These are phyloP conservation scores for Dictyostelium brefeldianum DNA, from an alignment of 78 protist species.

Conservation along the genomic window DNA sequence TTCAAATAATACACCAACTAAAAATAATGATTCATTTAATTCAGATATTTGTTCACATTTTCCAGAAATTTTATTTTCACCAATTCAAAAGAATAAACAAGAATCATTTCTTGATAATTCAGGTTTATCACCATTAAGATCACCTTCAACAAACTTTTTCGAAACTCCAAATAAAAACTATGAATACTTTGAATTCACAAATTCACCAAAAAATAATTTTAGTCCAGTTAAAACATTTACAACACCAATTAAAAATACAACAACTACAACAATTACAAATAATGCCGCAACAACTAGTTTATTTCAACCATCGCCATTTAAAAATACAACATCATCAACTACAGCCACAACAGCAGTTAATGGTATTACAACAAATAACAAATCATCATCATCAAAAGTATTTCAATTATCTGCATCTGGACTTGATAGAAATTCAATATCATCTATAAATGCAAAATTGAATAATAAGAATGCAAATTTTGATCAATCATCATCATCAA, in stretches of 20 bases:
- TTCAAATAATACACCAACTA: conserved; percentile 2
- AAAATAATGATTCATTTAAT: conserved; percentile 17
- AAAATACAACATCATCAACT: conserved; percentile 16
- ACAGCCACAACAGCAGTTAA: background rate
- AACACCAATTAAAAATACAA: background rate
- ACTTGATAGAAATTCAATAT: conserved; percentile 43
- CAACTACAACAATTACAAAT: background rate
- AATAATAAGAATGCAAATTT: background rate
- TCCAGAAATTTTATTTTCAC: conserved; percentile 31
- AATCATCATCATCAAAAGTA: background rate
- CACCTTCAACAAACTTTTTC: conserved; percentile 45
- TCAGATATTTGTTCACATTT: background rate
- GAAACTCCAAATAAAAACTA: conserved; percentile 33
- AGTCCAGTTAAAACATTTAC: background rate
- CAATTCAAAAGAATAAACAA: conserved; percentile 47
- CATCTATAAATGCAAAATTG: conserved; percentile 51
- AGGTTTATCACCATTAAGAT: conserved; percentile 40
- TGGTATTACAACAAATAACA: background rate
- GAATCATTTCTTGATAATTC: conserved; percentile 34
- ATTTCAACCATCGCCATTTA: background rate
- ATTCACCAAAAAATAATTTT: background rate
- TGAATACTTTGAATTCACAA: conserved; percentile 3
- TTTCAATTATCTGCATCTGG: conserved; percentile 13
- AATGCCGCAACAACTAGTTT: background rate
- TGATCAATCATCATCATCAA: background rate